Conservation (phyloP, 108 stramenopile species). For the Skeletonema tropicum region DNA sequence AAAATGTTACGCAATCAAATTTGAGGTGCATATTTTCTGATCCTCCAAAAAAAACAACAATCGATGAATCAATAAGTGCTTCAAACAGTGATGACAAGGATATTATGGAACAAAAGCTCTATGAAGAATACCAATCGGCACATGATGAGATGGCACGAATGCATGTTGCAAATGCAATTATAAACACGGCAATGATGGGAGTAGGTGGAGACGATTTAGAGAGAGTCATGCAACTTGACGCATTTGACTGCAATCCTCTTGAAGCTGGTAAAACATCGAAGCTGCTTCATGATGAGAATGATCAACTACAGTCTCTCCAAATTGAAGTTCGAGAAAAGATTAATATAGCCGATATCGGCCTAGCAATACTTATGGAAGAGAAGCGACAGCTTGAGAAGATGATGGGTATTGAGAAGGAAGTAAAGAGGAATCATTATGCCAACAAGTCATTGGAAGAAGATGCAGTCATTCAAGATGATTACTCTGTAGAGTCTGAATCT, state of each 20-base stretch:
- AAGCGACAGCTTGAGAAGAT: constrained; percentile 60
- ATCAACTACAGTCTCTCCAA: constrained; percentile 4
- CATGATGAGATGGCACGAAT: constrained; percentile 25
- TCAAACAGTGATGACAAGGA: neutral
- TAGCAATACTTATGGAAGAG: constrained; percentile 77
- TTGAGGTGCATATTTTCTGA: constrained; percentile 20
- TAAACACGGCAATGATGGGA: constrained; percentile 3
- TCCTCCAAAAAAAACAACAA: constrained; percentile 20
- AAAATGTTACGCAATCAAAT: constrained; percentile 14
- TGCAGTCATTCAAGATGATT: neutral
- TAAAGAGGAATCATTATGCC: constrained; percentile 11
- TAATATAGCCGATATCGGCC: constrained; percentile 71
- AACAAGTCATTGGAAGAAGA: neutral
- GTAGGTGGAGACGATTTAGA: constrained; percentile 2
- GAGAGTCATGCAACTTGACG: neutral
- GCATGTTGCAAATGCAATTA: constrained; percentile 19
- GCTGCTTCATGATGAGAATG: neutral
- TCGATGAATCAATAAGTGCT: constrained; percentile 1
- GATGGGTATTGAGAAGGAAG: constrained; percentile 31
- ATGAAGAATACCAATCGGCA: neutral
- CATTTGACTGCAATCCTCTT: neutral
- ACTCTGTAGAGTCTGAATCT: constrained; percentile 2
- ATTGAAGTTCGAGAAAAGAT: constrained; percentile 45
- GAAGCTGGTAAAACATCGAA: neutral
- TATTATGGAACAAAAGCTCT: neutral